Evolutionary conservation across 441 rosid genomes (phyloP), one percentile per base, ranked within the genome.

Genomic region (Arabidopsis lyrata): DNA sequence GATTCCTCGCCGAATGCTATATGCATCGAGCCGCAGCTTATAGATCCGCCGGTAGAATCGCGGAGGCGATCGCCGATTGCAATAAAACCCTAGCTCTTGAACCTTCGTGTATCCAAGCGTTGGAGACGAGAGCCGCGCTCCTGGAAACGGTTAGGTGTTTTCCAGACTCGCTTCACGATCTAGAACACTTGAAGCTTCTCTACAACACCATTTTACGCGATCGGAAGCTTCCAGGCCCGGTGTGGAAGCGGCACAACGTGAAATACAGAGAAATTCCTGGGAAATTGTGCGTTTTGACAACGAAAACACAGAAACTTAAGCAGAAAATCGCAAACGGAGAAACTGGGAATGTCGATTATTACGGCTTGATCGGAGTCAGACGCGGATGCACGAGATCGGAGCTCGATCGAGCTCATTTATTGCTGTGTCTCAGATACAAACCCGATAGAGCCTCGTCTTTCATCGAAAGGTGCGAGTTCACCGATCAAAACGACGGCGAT

Each of bases 41-140:
- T 60, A 82, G 80, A 56, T 75, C 87, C 9, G 83, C 88, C 1
- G 92, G 90, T 1, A 81, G 89, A 70, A 85, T 88, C 13, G 92
- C 92, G 0, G 96, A 90, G 45, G 78, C 97, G 1, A 86, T 92
- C 5, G 90, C 90, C 0, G 97, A 92, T 71, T 92, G 97, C 44
- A 92, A 90, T 60, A 86, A 76, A 56, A 76, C 80, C 0, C 2
- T 76, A 20, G 72, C 76, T 39, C 49, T 76, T 0, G 72, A 76
- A 16, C 80, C 76, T 3, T 76, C 80, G 61, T 56, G 80, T 31
- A 76, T 76, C 12, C 80, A 70, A 27, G 80, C 80, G n/a, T n/a
- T 76, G 5, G 80, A 76, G 15, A 70, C 76, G 1, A 70, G 80
- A 70, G 76, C 80, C 6, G 20, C 55, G 20, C 80, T 76, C 38